Base-by-base conservation (phyloP, 495 filamentous ascomycete genomes). In the Margaritispora aquatica region DNA sequence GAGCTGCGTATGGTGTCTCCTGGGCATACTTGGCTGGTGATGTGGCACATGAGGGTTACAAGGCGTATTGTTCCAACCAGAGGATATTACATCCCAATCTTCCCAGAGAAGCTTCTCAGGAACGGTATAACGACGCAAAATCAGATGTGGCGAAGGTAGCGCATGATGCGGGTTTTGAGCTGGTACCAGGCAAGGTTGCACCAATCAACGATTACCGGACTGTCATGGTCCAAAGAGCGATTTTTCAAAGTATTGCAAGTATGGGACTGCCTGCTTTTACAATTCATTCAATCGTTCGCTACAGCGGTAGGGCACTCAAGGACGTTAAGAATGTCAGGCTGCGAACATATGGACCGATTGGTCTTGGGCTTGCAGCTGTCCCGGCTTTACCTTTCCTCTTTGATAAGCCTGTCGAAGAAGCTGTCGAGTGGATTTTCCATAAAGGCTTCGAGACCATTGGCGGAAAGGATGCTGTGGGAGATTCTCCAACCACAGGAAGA, bases 11-110 rank as follows among this genome's bases (percentile, higher is more conserved):
- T 71, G 93, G 82, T 56, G 77, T 98, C 57, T 95, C 89, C 21
- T 97, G 94, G 94, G 78, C 85, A 20, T 98, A 98, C 69, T 77
- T 98, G 47, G 71, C 89, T 52, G 93, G 94, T 61, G 94, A 98
- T 66, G 92, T 97, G 54, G 77, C 81, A 54, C 84, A 97, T 67
- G 94, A 98, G 71, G 94, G 94, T 5, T 98, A 97, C 77, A 97
- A 96, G 69, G 86, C 92, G 13, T 97, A 96, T 68, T 74, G 85
- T 66, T 85, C 85, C 36, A 96, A 97, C 69, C 87, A 92, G 67
- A 34, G 63, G 10, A 61, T 54, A 0, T 38, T 68, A n/a, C 61
- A 66, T 47, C 67, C 69, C 1, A 49, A 63, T 5, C 27, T 68
- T 23, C 65, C 66, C 19, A 55, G 63, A 19, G 66, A 72, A 55